Percentiles rank a stretch among this genome's conserved stretches.
phyloP scores from a whole-genome alignment of 2,329 filamentous ascomycete genomes.

The Penicillium italicum region DNA sequence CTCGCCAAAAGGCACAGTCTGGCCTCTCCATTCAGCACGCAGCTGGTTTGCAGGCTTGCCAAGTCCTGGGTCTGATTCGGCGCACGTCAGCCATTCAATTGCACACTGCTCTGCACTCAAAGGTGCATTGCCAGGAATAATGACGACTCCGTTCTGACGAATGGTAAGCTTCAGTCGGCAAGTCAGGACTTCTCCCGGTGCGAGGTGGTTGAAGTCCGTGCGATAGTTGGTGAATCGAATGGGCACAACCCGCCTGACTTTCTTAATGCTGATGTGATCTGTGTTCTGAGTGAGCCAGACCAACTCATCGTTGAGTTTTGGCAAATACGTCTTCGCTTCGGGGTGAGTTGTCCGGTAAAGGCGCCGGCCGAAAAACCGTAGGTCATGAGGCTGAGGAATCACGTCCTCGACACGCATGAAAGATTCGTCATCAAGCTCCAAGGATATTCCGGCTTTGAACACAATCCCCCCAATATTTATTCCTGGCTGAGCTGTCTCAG shows the following conservation, averaged over 20 bases:
- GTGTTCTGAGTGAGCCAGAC: conserved; percentile 41
- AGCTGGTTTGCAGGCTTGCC: conserved; percentile 15
- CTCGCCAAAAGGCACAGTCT: conserved; percentile 31
- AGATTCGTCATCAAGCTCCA: conserved; percentile 38
- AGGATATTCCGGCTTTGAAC: conserved; percentile 29
- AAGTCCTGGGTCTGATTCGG: conserved; percentile 30
- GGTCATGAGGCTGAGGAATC: conserved; percentile 19
- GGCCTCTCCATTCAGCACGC: conserved; percentile 34
- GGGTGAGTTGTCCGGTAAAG: conserved; percentile 34
- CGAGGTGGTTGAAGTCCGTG: conserved; percentile 19
- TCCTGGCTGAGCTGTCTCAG: conserved; percentile 6
- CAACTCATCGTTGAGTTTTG: conserved; percentile 45
- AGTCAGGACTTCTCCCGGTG: conserved; percentile 24
- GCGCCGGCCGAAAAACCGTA: conserved; percentile 40
- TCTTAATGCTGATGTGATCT: conserved; percentile 40
- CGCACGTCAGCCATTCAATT: conserved; percentile 29
- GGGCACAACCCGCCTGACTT: conserved; percentile 42
- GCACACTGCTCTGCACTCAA: conserved; percentile 20
- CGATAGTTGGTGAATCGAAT: conserved; percentile 56
- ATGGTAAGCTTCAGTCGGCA: conserved; percentile 33
- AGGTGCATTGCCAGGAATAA: background rate
- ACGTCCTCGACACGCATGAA: conserved; percentile 45
- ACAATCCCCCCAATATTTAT: conserved; percentile 18
- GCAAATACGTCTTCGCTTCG: conserved; percentile 33
- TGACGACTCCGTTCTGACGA: conserved; percentile 4